Percentiles rank a stretch among this genome's conserved stretches.
phyloP scores from a whole-genome alignment of 169 alveolate species.

The Plasmodium blacklocki region DNA sequence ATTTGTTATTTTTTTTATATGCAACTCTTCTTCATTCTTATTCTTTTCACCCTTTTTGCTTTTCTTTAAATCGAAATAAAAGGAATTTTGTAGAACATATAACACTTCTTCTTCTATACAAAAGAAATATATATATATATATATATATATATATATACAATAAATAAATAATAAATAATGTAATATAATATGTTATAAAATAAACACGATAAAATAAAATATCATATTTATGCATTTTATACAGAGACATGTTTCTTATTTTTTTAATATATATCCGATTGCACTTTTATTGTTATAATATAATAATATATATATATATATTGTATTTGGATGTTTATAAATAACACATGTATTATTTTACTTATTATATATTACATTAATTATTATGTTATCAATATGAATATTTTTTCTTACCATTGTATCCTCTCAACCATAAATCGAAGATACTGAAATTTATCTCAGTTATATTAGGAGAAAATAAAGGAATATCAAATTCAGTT shows the following conservation, averaged over 20 bases:
- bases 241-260: too few species aligned
- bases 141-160: too few species aligned
- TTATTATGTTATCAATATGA: not conserved
- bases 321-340: not conserved
- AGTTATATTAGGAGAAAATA: slow-evolving; percentile 66
- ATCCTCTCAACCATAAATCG: slow-evolving; percentile 53
- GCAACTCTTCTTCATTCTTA: not conserved
- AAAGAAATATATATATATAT: not conserved
- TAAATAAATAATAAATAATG: too few species aligned
- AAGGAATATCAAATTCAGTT: slow-evolving; percentile 42
- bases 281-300: too few species aligned
- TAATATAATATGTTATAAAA: too few species aligned
- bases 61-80: slow-evolving; percentile 24
- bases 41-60: slow-evolving; percentile 12
- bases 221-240: too few species aligned
- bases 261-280: too few species aligned
- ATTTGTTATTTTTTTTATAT: slow-evolving; percentile 1
- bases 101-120: slow-evolving; percentile 58
- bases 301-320: too few species aligned
- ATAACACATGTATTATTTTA: not conserved
- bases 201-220: too few species aligned
- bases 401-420: slow-evolving; percentile 36
- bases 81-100: slow-evolving; percentile 38
- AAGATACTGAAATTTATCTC: slow-evolving; percentile 60
- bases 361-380: not conserved